These are phyloP conservation scores for Neoboletus magnificus DNA, from an alignment of 768 basidiomycete genomes.

Conservation along the genomic window DNA sequence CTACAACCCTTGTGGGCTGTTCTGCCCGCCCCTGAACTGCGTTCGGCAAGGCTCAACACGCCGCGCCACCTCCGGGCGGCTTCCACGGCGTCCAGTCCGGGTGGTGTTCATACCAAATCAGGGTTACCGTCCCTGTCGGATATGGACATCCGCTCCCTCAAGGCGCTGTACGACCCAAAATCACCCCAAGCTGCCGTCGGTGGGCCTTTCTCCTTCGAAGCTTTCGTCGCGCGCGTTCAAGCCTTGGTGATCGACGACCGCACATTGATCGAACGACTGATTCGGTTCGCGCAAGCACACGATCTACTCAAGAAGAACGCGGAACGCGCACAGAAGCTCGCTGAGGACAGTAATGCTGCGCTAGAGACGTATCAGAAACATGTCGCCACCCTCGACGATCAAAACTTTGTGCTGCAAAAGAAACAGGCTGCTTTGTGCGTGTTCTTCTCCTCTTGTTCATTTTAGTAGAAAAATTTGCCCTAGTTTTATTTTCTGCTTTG, in stretches of 20 bases:
- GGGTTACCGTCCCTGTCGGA: constrained; percentile 63
- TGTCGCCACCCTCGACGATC: constrained; percentile 74
- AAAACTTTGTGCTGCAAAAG: constrained; percentile 51
- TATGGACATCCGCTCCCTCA: constrained; percentile 83
- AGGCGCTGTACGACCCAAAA: constrained; percentile 63
- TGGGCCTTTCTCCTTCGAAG: constrained; percentile 61
- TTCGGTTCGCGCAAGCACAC: constrained; percentile 85
- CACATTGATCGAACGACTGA: constrained; percentile 75
- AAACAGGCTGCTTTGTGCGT: constrained; percentile 56
- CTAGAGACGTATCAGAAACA: constrained; percentile 92
- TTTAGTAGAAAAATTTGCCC: neutral
- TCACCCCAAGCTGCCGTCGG: constrained; percentile 31
- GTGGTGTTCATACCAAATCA: constrained; percentile 26
- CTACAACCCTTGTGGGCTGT: constrained; percentile 76
- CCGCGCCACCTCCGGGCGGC: constrained; percentile 47
- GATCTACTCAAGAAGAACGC: constrained; percentile 91
- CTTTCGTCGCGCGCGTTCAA: constrained; percentile 73
- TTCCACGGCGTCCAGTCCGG: constrained; percentile 40
- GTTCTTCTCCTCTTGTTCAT: constrained; percentile 23
- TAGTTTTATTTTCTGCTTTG: neutral
- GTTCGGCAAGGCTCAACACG: constrained; percentile 58
- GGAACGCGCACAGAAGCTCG: constrained; percentile 86
- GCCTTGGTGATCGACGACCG: constrained; percentile 82
- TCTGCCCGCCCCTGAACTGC: constrained; percentile 81
- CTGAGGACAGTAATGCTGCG: constrained; percentile 73